phyloP scores from a whole-genome alignment of 1,139 yeast species.

The Eremothecium sinecaudum region DNA sequence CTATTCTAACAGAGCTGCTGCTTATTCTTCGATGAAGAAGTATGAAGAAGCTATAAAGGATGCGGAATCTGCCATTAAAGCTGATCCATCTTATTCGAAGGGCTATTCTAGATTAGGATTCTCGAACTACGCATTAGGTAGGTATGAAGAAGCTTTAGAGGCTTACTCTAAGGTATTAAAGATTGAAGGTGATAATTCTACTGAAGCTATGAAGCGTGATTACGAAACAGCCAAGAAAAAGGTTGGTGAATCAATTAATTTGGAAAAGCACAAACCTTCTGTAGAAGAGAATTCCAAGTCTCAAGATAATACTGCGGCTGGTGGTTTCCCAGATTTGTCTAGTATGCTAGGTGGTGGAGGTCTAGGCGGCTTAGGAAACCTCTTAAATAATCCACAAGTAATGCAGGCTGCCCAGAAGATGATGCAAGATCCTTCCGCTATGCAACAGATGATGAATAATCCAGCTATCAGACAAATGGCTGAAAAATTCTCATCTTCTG shows the following conservation, averaged over 20 bases:
- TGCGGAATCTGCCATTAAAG: conserved; percentile 68
- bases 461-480: conserved; percentile 79
- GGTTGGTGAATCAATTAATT: conserved; percentile 54
- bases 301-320: conserved; percentile 35
- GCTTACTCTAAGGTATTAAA: conserved; percentile 85
- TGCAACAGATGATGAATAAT: conserved; percentile 67
- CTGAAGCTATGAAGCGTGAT: conserved; percentile 89
- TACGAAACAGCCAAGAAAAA: conserved; percentile 86
- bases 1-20: conserved; percentile 94
- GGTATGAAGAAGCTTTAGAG: conserved; percentile 77
- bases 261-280: conserved; percentile 34
- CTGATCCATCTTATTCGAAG: conserved; percentile 75
- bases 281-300: conserved; percentile 22
- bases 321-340: conserved; percentile 67
- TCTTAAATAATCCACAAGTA: conserved; percentile 82
- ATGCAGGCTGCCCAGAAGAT: conserved; percentile 89
- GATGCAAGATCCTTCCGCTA: conserved; percentile 83
- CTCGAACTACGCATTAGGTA: conserved; percentile 84
- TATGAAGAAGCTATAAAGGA: conserved; percentile 75
- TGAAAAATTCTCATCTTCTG: conserved; percentile 53
- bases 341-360: conserved; percentile 35
- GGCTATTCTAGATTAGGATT: conserved; percentile 94
- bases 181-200: conserved; percentile 73
- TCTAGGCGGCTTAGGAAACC: conserved; percentile 59
- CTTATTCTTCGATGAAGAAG: conserved; percentile 68